These are phyloP conservation scores for Cinnamomum micranthum DNA, from an alignment of 164 flowering plant genomes.

Conservation along the genomic window DNA sequence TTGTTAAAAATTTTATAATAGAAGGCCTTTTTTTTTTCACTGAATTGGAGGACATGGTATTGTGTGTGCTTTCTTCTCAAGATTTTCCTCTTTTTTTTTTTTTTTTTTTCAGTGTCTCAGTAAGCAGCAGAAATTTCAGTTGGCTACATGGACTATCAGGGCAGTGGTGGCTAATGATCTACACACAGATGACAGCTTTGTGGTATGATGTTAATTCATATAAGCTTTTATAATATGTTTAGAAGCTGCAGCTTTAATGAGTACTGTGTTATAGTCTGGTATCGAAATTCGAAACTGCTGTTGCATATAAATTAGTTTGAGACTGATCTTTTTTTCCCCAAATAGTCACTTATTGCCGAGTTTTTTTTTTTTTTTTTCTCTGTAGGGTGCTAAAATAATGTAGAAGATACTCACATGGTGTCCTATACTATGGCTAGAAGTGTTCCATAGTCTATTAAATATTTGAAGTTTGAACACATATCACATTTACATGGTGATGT, in stretches of 20 bases:
- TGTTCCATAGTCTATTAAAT: background rate
- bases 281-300: background rate
- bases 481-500: background rate
- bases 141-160: constrained; percentile 61
- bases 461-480: too few relatives aligned
- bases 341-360: background rate
- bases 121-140: constrained; percentile 64
- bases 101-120: constrained; percentile 50
- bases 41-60: background rate
- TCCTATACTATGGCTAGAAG: background rate
- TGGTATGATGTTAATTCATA: constrained; percentile 46
- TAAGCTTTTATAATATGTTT: background rate
- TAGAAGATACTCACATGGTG: background rate
- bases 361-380: background rate
- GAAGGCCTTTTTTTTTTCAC: too few relatives aligned
- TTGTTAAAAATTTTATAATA: background rate
- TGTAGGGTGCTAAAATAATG: background rate
- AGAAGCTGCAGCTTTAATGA: background rate
- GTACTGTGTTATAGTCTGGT: background rate
- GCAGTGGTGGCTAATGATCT: constrained; percentile 88
- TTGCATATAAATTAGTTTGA: background rate
- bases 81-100: background rate
- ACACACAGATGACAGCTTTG: constrained; percentile 90
- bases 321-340: background rate
- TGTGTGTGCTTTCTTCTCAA: background rate